Percentiles rank a stretch among this genome's conserved stretches.
These are phyloP conservation scores for Clonostachys chloroleuca DNA, from an alignment of 2,329 filamentous ascomycete species.

Conservation along the genomic window DNA sequence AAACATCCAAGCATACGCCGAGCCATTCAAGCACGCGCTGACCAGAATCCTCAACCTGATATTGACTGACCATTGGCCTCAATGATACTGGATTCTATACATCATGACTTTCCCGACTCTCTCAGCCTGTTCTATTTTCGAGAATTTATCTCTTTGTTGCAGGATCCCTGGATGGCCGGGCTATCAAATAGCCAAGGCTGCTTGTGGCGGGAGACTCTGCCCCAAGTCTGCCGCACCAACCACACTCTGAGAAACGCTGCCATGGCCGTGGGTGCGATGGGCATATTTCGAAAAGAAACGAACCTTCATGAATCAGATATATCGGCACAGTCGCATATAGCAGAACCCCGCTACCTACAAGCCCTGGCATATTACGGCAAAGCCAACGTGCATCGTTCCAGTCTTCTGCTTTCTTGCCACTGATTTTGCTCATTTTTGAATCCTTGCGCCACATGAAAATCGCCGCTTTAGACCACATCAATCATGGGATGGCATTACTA, in stretches of 20 bases:
- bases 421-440: constrained; percentile 23
- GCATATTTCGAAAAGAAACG: neutral
- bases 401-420: constrained; percentile 20
- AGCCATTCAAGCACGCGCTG: too few species aligned
- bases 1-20: too few species aligned
- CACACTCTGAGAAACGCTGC: constrained; percentile 12
- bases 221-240: constrained; percentile 13
- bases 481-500: constrained; percentile 25
- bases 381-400: constrained; percentile 15
- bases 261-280: constrained; percentile 15
- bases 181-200: constrained; percentile 5
- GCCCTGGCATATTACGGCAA: constrained; percentile 27
- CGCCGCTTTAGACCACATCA: constrained; percentile 24
- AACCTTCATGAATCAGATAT: too few species aligned
- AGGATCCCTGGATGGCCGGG: constrained; percentile 11
- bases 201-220: constrained; percentile 14
- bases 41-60: too few species aligned
- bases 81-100: too few species aligned
- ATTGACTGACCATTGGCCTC: too few species aligned
- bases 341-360: constrained; percentile 15
- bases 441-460: constrained; percentile 18
- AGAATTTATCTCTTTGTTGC: constrained; percentile 14
- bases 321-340: neutral
- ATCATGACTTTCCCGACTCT: too few species aligned
- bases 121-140: constrained; percentile 9